phyloP scores from a whole-genome alignment of 2,329 filamentous ascomycete species.

The Beauveria scarabaeidicola region DNA sequence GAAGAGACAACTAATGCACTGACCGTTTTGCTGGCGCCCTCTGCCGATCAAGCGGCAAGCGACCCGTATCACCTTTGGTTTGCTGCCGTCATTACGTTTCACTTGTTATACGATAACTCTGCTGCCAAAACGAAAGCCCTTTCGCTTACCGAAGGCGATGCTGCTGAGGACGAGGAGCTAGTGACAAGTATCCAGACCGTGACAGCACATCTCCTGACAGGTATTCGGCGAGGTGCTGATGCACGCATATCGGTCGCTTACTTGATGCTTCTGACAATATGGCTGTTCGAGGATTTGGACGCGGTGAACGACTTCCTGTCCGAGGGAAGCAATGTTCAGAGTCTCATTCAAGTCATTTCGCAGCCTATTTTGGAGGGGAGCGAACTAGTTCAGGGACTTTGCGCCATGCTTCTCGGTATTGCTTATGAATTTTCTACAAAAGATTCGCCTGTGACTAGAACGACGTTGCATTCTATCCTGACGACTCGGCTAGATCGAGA shows the following conservation, averaged over 20 bases:
- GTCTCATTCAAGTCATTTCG: constrained; percentile 63
- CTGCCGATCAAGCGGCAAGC: constrained; percentile 48
- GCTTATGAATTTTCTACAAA: constrained; percentile 97
- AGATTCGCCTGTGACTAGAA: constrained; percentile 81
- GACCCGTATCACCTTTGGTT: constrained; percentile 91
- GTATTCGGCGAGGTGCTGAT: constrained; percentile 68
- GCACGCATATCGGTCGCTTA: constrained; percentile 75
- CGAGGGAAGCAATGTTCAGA: constrained; percentile 88
- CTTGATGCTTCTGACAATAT: constrained; percentile 78
- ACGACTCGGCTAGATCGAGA: constrained; percentile 72
- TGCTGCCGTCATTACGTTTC: constrained; percentile 76
- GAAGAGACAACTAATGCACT: constrained; percentile 85
- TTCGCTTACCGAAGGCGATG: constrained; percentile 80
- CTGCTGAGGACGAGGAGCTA: constrained; percentile 83
- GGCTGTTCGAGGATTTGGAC: constrained; percentile 87
- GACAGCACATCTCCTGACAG: constrained; percentile 74
- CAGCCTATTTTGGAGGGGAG: constrained; percentile 52
- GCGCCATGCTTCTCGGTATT: constrained; percentile 75
- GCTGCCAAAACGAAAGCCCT: constrained; percentile 74
- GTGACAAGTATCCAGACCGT: constrained; percentile 89
- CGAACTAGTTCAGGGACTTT: constrained; percentile 69
- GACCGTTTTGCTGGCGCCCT: constrained; percentile 66
- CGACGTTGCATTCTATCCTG: constrained; percentile 72
- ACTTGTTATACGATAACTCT: constrained; percentile 72
- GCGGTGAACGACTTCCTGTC: constrained; percentile 88